Evolutionary conservation across 2,329 filamentous ascomycete species (phyloP).

Genomic region (Balansia obtecta): DNA sequence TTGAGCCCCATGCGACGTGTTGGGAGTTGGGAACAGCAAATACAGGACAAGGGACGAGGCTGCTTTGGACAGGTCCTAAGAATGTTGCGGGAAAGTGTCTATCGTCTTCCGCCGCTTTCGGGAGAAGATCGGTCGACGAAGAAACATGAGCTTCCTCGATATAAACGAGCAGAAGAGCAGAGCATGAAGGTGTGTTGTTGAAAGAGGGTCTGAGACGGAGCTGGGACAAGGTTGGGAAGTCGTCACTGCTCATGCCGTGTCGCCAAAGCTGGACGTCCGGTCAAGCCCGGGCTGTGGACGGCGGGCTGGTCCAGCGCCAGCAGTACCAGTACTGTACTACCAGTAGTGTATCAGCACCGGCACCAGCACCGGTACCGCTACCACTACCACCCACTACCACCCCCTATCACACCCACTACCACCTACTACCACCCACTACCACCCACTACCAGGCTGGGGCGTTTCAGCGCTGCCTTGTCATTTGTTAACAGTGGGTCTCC

Average conservation of each 20-base stretch:
- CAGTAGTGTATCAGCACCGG: no score
- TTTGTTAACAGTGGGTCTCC: no score
- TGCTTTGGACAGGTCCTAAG: background rate
- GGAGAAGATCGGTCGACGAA: background rate
- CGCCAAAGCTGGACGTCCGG: no score
- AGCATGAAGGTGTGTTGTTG: conserved; percentile 2
- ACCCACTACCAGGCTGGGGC: no score
- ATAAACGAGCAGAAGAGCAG: background rate
- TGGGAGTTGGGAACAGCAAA: background rate
- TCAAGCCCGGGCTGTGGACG: background rate
- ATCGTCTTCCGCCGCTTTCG: background rate
- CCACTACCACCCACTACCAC: no score
- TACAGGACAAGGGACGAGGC: background rate
- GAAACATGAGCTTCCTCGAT: background rate
- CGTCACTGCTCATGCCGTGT: background rate
- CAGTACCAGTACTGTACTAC: no score
- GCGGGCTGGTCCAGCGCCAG: background rate
- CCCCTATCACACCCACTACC: no score
- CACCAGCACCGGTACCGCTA: no score
- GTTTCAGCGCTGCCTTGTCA: no score
- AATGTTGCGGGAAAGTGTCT: background rate
- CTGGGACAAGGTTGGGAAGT: background rate
- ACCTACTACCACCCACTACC: no score
- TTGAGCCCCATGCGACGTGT: conserved; percentile 1
- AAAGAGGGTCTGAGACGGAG: background rate